These are phyloP conservation scores for Saturnispora kantuleensis DNA, from an alignment of 805 yeast species.

Conservation along the genomic window DNA sequence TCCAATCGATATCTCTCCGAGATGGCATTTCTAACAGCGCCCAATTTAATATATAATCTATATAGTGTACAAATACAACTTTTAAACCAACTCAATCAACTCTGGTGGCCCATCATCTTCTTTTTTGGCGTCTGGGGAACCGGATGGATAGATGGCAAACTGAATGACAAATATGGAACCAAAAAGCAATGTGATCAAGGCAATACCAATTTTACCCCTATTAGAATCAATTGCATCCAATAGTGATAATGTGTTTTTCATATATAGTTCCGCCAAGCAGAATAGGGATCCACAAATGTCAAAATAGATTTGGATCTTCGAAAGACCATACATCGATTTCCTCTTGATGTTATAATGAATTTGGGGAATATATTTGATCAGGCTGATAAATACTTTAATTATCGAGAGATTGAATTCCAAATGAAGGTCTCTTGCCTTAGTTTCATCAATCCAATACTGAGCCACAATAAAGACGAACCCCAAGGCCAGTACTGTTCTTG, in stretches of 20 bases:
- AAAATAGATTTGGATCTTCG: conserved; percentile 30
- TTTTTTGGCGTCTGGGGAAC: conserved; percentile 3
- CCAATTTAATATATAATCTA: neutral
- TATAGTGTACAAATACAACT: neutral
- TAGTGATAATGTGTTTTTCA: conserved; percentile 27
- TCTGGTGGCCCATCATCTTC: neutral
- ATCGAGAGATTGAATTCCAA: conserved; percentile 34
- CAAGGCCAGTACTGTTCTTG: conserved; percentile 14
- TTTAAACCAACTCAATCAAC: neutral
- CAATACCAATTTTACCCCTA: conserved; percentile 35
- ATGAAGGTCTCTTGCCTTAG: conserved; percentile 23
- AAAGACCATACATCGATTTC: conserved; percentile 36
- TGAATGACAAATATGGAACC: conserved; percentile 23
- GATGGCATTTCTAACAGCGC: too few species aligned
- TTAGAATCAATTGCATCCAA: conserved; percentile 27
- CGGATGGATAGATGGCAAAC: conserved; percentile 17
- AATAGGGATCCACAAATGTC: conserved; percentile 36
- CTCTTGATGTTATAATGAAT: conserved; percentile 32
- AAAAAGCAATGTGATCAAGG: conserved; percentile 27
- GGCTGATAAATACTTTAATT: conserved; percentile 35
- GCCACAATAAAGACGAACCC: conserved; percentile 13
- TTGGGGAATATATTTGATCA: conserved; percentile 43
- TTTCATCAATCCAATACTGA: conserved; percentile 4
- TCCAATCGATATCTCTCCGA: too few species aligned
- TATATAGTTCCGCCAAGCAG: conserved; percentile 30